phyloP scores from a whole-genome alignment of 2,329 filamentous ascomycete genomes.

The Fusarium continuum region DNA sequence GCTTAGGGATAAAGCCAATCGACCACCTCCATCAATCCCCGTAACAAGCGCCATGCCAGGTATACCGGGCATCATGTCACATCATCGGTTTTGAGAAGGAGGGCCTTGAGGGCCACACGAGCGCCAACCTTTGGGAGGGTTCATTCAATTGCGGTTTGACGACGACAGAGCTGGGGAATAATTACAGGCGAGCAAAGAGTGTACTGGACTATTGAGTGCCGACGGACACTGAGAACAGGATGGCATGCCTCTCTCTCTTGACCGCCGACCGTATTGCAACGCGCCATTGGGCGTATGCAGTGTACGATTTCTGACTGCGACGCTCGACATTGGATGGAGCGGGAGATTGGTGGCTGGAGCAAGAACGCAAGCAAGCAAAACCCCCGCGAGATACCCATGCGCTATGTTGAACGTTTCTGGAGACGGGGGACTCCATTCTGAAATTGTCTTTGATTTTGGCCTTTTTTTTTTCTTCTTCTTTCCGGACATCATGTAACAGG shows the following conservation, averaged over 20 bases:
- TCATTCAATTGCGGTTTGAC: constrained; percentile 14
- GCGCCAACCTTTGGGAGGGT: constrained; percentile 11
- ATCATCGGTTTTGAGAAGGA: constrained; percentile 38
- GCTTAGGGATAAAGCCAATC: constrained; percentile 47
- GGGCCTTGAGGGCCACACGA: constrained; percentile 20
- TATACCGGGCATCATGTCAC: constrained; percentile 38
- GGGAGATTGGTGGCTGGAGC: constrained; percentile 43
- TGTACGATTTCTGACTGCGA: constrained; percentile 42
- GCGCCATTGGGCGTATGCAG: constrained; percentile 41
- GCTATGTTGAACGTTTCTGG: constrained; percentile 41
- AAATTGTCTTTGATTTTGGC: constrained; percentile 35
- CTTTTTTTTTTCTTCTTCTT: constrained; percentile 25
- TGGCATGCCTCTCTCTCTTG: constrained; percentile 32
- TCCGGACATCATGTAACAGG: constrained; percentile 29
- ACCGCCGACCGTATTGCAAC: constrained; percentile 34
- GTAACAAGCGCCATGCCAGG: constrained; percentile 45
- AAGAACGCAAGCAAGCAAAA: constrained; percentile 42
- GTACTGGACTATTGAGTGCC: constrained; percentile 10
- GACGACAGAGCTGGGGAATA: constrained; percentile 31
- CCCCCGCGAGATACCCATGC: constrained; percentile 45
- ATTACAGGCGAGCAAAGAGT: constrained; percentile 28
- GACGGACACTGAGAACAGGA: constrained; percentile 21
- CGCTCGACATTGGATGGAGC: constrained; percentile 38
- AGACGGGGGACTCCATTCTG: constrained; percentile 44
- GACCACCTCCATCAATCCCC: constrained; percentile 43